These are phyloP conservation scores for Cercospora sp. DNA, from an alignment of 2,329 filamentous ascomycete genomes.

Conservation along the genomic window DNA sequence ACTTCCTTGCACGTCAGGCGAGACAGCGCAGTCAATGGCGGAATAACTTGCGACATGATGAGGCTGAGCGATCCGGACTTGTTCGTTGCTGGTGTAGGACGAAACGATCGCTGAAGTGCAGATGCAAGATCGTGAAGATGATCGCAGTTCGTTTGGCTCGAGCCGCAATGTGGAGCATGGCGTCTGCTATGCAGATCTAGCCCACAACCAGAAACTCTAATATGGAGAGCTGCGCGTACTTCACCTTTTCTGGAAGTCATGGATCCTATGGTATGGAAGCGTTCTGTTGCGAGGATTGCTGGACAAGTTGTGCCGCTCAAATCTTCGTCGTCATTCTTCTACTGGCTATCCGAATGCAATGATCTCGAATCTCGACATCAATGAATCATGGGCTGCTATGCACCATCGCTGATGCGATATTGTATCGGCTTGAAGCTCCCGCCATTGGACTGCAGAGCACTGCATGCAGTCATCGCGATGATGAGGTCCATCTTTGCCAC, in stretches of 20 bases:
- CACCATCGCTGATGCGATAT: constrained; percentile 7
- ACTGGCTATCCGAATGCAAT: neutral
- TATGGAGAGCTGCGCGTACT: neutral
- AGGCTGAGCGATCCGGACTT: neutral
- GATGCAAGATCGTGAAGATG: neutral
- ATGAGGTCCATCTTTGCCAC: constrained; percentile 35
- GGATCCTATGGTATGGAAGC: neutral
- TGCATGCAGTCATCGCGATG: constrained; percentile 31
- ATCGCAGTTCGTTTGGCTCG: neutral
- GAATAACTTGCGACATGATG: neutral
- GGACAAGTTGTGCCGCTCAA: neutral
- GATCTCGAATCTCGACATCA: no score
- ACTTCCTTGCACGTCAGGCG: neutral
- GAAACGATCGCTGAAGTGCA: neutral
- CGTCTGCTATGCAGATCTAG: neutral
- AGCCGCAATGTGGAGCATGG: neutral
- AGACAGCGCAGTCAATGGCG: neutral
- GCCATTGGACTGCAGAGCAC: constrained; percentile 30
- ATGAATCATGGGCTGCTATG: neutral
- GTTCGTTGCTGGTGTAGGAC: neutral
- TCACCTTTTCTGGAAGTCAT: neutral
- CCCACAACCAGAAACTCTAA: neutral
- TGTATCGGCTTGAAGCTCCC: constrained; percentile 31
- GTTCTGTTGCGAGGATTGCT: neutral
- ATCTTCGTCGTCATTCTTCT: neutral